phyloP scores from a whole-genome alignment of 805 yeast species.

The Hanseniaspora thailandica region DNA sequence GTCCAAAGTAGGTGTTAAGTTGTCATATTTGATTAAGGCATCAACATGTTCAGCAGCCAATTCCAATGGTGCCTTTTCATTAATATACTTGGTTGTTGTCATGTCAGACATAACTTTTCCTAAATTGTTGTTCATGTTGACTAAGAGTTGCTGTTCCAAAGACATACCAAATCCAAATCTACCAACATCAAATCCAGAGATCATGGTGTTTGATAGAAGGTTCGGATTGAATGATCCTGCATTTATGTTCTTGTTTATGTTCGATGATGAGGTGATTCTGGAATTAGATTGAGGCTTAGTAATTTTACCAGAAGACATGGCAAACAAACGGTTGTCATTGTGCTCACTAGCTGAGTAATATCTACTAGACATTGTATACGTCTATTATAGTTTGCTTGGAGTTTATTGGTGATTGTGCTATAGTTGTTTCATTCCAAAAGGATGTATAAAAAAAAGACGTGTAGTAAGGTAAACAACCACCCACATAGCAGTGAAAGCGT shows the following conservation, averaged over 20 bases:
- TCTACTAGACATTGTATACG: neutral
- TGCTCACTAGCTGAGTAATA: neutral
- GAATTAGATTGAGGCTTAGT: neutral
- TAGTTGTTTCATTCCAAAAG: too few relatives aligned
- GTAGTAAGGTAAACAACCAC: too few relatives aligned
- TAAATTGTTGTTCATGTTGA: slow-evolving; percentile 5
- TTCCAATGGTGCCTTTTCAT: slow-evolving; percentile 31
- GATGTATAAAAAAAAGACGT: too few relatives aligned
- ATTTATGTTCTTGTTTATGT: neutral
- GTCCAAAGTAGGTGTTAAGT: slow-evolving; percentile 46
- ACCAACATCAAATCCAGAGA: neutral
- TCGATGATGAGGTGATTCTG: neutral
- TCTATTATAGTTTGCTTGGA: neutral
- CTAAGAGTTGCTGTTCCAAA: slow-evolving; percentile 2
- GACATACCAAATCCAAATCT: slow-evolving; percentile 10
- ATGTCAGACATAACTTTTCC: slow-evolving; percentile 9
- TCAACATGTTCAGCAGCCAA: slow-evolving; percentile 56
- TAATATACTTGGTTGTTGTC: slow-evolving; percentile 24
- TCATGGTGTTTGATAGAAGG: neutral
- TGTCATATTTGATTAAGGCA: slow-evolving; percentile 45
- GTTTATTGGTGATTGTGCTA: neutral
- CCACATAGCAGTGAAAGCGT: neutral
- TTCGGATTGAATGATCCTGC: neutral
- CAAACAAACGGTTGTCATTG: neutral
- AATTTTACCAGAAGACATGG: neutral